Base-by-base conservation (phyloP, 2,329 filamentous ascomycete species). In the Colletotrichum musae region DNA sequence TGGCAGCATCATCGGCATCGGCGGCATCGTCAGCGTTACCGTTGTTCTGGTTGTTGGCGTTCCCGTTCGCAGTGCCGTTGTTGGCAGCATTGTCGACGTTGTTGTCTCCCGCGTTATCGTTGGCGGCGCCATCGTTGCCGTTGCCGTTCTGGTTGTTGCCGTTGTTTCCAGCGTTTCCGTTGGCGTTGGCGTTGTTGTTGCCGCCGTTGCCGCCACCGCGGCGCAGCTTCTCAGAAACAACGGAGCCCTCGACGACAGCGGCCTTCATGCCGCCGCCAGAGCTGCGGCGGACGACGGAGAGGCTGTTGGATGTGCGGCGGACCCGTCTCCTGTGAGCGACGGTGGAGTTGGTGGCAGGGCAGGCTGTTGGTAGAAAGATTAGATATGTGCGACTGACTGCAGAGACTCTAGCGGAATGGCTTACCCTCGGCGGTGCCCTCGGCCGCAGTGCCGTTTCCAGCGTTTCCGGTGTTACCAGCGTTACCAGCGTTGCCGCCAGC, bases 231-330 rank as follows among this genome's bases (percentile, higher is more conserved):
- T 26, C n/a, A 24, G n/a, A 47, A 24, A 16, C 18, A 18, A 81
- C 81, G 77, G 86, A 24, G 21, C 21, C 21, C 3, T 24, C 86
- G 21, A 77, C 73, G 73, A 86, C 84, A 26, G 85, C 78, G 24
- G 21, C 13, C 12, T 52, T 52, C 3, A n/a, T 32, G 9, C 10
- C 7, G 26, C 10, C 32, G 13, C n/a, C 18, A 21, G 28, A 21
- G 45, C 32, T 7, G 36, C 58, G 58, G 32, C 58, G 48, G 36
- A 15, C 48, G 6, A 13, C 47, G 18, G 21, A 50, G 5, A 24
- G n/a, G n/a, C 47, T 50, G n/a, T 9, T 18, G 15, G 47, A 18
- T n/a, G n/a, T 32, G 48, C 6, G n/a, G 39, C 53, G 60, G 5
- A 41, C n/a, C 12, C 5, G 28, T 6, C 21, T 24, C 13, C 36